These are phyloP conservation scores for Aegilops umbellulata DNA, from an alignment of 176 grass and related monocot genomes.

Conservation along the genomic window DNA sequence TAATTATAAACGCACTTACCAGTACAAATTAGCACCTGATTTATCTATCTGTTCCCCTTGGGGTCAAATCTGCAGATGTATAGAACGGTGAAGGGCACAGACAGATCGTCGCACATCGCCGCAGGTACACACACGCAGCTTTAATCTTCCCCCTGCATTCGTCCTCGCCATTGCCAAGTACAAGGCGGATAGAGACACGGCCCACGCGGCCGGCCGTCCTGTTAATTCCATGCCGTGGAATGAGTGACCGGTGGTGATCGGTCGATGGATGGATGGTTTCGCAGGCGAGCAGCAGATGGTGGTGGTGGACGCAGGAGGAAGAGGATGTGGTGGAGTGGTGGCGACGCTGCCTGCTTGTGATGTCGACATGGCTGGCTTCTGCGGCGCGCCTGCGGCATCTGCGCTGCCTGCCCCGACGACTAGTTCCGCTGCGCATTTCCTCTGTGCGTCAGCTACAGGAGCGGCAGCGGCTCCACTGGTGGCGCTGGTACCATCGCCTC, in stretches of 20 bases:
- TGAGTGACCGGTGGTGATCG: background rate
- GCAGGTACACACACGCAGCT: slow-evolving; percentile 15
- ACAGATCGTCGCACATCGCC: slow-evolving; percentile 49
- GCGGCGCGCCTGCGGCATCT: slow-evolving; percentile 27
- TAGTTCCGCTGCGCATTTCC: slow-evolving; percentile 41
- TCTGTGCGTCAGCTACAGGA: slow-evolving; percentile 34
- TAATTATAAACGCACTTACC: background rate
- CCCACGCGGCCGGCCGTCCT: background rate
- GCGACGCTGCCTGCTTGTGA: slow-evolving; percentile 25
- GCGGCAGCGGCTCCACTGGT: slow-evolving; percentile 41
- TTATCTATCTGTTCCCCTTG: too few relatives aligned
- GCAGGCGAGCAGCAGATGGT: slow-evolving; percentile 41
- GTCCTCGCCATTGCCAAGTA: background rate
- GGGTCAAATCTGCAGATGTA: slow-evolving; percentile 76
- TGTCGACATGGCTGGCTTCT: slow-evolving; percentile 44
- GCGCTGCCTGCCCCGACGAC: slow-evolving; percentile 29
- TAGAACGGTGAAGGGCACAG: slow-evolving; percentile 91
- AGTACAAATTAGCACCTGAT: background rate
- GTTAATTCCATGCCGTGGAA: slow-evolving; percentile 13
- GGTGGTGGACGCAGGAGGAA: slow-evolving; percentile 21
- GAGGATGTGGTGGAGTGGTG: slow-evolving; percentile 20
- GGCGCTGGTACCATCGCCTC: slow-evolving; percentile 29
- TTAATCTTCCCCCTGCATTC: background rate
- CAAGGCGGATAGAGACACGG: background rate
- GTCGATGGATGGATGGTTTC: background rate